These are phyloP conservation scores for Phytophthora sp. DNA, from an alignment of 352 stramenopile species.

Conservation along the genomic window DNA sequence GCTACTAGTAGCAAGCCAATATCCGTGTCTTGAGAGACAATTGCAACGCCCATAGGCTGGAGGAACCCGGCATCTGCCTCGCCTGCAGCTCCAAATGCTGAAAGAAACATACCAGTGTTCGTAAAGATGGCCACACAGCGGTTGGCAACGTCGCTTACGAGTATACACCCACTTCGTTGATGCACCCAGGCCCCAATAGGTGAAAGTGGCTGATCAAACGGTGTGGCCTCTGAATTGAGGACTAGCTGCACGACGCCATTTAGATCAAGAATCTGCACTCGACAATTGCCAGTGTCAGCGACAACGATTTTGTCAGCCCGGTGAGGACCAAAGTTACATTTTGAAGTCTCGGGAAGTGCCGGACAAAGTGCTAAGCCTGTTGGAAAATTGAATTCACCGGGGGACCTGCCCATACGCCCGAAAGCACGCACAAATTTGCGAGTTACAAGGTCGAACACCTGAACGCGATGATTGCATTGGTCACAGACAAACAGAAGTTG, in stretches of 20 bases:
- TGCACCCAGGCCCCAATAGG: conserved; percentile 50
- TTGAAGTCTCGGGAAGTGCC: conserved; percentile 34
- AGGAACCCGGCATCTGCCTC: conserved; percentile 53
- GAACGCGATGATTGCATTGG: conserved; percentile 73
- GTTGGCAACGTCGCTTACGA: conserved; percentile 54
- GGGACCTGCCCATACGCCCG: conserved; percentile 36
- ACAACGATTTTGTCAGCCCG: conserved; percentile 60
- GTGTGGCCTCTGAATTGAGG: conserved; percentile 43
- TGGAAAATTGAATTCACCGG: conserved; percentile 60
- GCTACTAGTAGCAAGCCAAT: conserved; percentile 30
- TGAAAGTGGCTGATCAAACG: conserved; percentile 52
- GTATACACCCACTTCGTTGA: conserved; percentile 53
- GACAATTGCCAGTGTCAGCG: conserved; percentile 57
- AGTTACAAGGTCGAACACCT: conserved; percentile 55
- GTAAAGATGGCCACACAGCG: conserved; percentile 53
- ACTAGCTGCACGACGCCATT: conserved; percentile 40
- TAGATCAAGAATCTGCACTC: conserved; percentile 56
- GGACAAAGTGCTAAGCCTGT: conserved; percentile 48
- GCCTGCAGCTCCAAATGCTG: conserved; percentile 53
- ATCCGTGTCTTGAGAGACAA: conserved; percentile 5
- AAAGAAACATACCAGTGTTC: conserved; percentile 50
- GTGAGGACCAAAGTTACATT: conserved; percentile 60
- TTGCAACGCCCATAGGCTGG: conserved; percentile 38
- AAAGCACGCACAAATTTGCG: conserved; percentile 35
- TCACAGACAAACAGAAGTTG: conserved; percentile 60